A percentile compares a stretch with the other conserved stretches of the same genome.
Conservation (phyloP, 2,329 filamentous ascomycete species). For the Mycogone perniciosa region DNA sequence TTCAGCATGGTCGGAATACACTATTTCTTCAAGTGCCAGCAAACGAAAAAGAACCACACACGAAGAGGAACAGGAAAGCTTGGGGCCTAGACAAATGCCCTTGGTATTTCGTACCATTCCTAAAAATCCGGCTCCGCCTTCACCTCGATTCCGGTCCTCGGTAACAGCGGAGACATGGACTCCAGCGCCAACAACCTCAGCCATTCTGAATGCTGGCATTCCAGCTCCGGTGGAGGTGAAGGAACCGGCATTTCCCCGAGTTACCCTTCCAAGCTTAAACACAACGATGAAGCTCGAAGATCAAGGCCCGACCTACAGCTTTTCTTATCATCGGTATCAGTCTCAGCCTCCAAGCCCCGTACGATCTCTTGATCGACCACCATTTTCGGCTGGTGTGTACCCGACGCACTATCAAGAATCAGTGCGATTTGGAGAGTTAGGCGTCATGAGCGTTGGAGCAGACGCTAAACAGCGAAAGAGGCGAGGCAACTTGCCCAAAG, state of each 20-base stretch:
- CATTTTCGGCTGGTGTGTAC: slow-evolving; percentile 33
- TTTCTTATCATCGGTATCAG: slow-evolving; percentile 38
- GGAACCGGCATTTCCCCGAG: slow-evolving; percentile 31
- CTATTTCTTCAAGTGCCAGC: slow-evolving; percentile 41
- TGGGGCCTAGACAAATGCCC: slow-evolving; percentile 40
- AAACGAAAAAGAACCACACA: slow-evolving; percentile 43
- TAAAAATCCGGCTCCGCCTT: slow-evolving; percentile 16
- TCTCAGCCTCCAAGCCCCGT: slow-evolving; percentile 40
- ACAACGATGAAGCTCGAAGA: slow-evolving; percentile 32
- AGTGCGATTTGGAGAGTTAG: slow-evolving; percentile 35
- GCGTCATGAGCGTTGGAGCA: slow-evolving; percentile 33
- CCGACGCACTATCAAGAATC: slow-evolving; percentile 40
- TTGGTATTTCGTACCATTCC: slow-evolving; percentile 37
- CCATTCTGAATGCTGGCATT: slow-evolving; percentile 14
- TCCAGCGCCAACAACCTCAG: slow-evolving; percentile 13
- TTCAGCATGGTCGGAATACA: slow-evolving; percentile 39
- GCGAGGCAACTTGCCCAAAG: slow-evolving; percentile 83
- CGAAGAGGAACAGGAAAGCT: slow-evolving; percentile 34
- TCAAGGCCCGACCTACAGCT: slow-evolving; percentile 26
- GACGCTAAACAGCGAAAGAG: slow-evolving; percentile 54
- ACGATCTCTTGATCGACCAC: slow-evolving; percentile 37
- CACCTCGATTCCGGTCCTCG: slow-evolving; percentile 2
- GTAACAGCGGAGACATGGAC: slow-evolving; percentile 30
- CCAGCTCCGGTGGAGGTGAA: slow-evolving; percentile 27
- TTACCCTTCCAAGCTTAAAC: slow-evolving; percentile 37